Evolutionary conservation across 768 basidiomycete genomes (phyloP).

Genomic region (Hygrocybe coccinea): DNA sequence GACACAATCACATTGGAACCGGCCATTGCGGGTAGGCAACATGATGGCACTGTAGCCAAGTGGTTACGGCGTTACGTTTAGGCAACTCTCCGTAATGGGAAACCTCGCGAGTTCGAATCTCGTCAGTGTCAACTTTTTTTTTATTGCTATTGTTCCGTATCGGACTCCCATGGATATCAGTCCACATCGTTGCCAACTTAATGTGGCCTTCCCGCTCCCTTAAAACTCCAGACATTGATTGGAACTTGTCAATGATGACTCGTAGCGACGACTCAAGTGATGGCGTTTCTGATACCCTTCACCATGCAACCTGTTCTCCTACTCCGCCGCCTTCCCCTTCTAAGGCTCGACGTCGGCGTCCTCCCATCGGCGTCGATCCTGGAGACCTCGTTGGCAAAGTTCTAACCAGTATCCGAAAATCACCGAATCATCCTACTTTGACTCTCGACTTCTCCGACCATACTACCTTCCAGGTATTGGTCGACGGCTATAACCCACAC

Average conservation of each 20-base stretch:
- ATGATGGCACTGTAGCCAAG: constrained; percentile 8
- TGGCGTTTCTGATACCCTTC: neutral
- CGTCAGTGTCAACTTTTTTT: constrained; percentile 11
- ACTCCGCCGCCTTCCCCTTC: constrained; percentile 18
- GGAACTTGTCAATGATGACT: neutral
- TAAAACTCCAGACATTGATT: neutral
- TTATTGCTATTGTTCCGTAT: constrained; percentile 22
- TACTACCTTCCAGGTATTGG: constrained; percentile 45
- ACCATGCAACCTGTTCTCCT: neutral
- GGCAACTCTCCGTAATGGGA: constrained; percentile 10
- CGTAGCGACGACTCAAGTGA: neutral
- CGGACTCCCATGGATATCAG: neutral
- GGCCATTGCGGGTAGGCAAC: neutral
- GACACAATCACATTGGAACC: neutral
- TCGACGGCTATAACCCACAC: constrained; percentile 57
- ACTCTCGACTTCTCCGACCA: constrained; percentile 46
- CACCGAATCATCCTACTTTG: constrained; percentile 41
- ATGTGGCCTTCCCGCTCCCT: neutral
- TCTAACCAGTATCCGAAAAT: constrained; percentile 37
- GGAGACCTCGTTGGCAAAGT: constrained; percentile 40
- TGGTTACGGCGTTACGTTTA: constrained; percentile 12
- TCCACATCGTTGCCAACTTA: neutral
- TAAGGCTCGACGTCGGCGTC: constrained; percentile 30
- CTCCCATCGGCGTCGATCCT: constrained; percentile 25
- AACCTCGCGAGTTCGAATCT: constrained; percentile 14